Evolutionary conservation across 2,329 filamentous ascomycete species (phyloP).

Genomic region (Pestalotiopsis sp.): DNA sequence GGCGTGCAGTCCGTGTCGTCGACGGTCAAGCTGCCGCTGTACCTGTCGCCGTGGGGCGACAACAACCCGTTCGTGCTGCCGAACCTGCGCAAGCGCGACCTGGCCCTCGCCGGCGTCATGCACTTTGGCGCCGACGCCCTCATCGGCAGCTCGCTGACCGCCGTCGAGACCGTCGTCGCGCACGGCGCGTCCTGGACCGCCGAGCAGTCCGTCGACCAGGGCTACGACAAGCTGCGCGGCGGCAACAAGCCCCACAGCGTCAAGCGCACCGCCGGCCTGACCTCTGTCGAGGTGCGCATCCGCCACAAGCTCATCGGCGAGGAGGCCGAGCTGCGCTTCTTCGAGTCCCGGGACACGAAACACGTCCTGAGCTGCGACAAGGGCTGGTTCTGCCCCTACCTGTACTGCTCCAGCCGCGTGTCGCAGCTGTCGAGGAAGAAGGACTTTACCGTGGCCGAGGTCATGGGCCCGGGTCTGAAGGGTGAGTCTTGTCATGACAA

Average conservation of each 20-base stretch:
- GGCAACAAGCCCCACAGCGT: slow-evolving; percentile 14
- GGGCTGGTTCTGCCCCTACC: slow-evolving; percentile 23
- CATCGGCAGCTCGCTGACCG: slow-evolving; percentile 19
- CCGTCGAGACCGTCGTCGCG: slow-evolving; percentile 18
- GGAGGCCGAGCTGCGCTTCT: slow-evolving; percentile 19
- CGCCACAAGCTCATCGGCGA: slow-evolving; percentile 23
- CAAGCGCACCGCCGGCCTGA: slow-evolving; percentile 19
- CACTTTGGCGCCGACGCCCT: slow-evolving; percentile 23
- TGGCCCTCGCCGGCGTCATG: slow-evolving; percentile 22
- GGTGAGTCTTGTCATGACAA: slow-evolving; percentile 2
- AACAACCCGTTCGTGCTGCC: slow-evolving; percentile 22
- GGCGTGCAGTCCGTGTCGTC: slow-evolving; percentile 21
- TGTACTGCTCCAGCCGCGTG: slow-evolving; percentile 20
- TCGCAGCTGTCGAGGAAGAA: slow-evolving; percentile 19
- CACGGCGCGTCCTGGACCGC: slow-evolving; percentile 18
- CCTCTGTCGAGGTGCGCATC: slow-evolving; percentile 19
- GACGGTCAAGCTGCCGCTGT: slow-evolving; percentile 20
- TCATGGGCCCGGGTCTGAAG: slow-evolving; percentile 19
- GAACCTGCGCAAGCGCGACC: slow-evolving; percentile 22
- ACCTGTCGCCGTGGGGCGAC: slow-evolving; percentile 23
- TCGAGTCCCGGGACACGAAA: slow-evolving; percentile 14
- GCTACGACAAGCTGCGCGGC: slow-evolving; percentile 16
- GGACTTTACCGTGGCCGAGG: slow-evolving; percentile 20
- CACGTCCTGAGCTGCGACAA: slow-evolving; percentile 20
- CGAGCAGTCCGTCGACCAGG: slow-evolving; percentile 21